A percentile compares a stretch with the other conserved stretches of the same genome.
Conservation (phyloP, 2,329 filamentous ascomycete genomes). For the Nothophaeocryptopus gaeumannii region DNA sequence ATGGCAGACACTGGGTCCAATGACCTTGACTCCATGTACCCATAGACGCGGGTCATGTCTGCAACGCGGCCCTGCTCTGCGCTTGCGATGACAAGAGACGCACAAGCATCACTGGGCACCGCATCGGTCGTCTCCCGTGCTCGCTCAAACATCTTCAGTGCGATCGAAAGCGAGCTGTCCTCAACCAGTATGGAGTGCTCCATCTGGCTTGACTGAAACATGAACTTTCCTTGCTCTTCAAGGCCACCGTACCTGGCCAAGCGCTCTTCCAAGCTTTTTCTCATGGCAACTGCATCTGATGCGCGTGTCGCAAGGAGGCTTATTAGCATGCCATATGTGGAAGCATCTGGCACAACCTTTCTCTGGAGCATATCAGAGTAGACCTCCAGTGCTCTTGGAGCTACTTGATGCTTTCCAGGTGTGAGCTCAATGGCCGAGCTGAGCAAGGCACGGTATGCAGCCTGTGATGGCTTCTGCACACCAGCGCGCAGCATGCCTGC, state of each 20-base stretch:
- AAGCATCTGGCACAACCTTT: constrained; percentile 73
- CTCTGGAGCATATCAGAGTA: constrained; percentile 95
- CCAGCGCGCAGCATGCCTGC: constrained; percentile 83
- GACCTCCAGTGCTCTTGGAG: constrained; percentile 87
- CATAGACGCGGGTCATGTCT: constrained; percentile 87
- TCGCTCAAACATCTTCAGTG: constrained; percentile 78
- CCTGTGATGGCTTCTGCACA: constrained; percentile 72
- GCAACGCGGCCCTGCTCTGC: constrained; percentile 75
- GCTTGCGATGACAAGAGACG: constrained; percentile 80
- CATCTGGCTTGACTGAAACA: constrained; percentile 82
- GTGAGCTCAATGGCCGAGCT: constrained; percentile 81
- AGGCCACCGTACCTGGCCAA: constrained; percentile 80
- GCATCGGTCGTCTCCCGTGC: constrained; percentile 61
- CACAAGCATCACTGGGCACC: constrained; percentile 81
- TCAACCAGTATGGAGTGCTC: constrained; percentile 83
- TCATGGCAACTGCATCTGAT: constrained; percentile 71
- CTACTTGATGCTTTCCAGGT: constrained; percentile 73
- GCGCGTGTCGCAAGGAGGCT: constrained; percentile 77
- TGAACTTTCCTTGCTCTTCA: constrained; percentile 79
- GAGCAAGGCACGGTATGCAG: constrained; percentile 89
- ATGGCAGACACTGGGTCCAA: constrained; percentile 74
- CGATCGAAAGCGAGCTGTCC: constrained; percentile 81
- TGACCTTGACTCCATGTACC: constrained; percentile 80
- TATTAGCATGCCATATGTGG: constrained; percentile 86
- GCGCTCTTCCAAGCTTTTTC: constrained; percentile 73